A percentile compares a stretch with the other conserved stretches of the same genome.
phyloP scores from a whole-genome alignment of 441 rosid genomes.

The Aleurites moluccanus region DNA sequence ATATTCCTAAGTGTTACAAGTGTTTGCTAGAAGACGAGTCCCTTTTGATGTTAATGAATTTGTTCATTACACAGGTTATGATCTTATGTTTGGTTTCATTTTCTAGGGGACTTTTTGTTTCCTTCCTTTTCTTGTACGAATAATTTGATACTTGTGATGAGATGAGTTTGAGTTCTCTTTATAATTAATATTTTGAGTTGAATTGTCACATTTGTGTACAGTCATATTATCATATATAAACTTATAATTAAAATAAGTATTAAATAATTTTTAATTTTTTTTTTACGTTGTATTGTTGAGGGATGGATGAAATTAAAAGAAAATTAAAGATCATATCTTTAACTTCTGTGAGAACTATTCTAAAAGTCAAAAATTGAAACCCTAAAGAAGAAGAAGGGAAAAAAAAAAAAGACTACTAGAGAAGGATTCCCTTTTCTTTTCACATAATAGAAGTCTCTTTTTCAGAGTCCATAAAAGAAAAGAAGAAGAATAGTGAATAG shows the following conservation, averaged over 20 bases:
- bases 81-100: neutral
- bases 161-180: neutral
- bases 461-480: neutral
- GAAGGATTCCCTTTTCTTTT: slow-evolving; percentile 1
- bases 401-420: neutral
- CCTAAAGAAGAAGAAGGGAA: slow-evolving; percentile 10
- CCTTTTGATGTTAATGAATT: neutral
- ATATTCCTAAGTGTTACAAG: neutral
- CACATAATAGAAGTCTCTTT: neutral
- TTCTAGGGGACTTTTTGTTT: neutral
- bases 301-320: neutral
- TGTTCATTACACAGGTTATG: neutral
- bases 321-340: neutral
- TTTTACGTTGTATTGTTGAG: neutral
- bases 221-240: neutral
- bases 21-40: neutral
- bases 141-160: slow-evolving; percentile 13
- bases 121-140: neutral
- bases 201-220: neutral
- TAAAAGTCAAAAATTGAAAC: neutral
- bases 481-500: neutral
- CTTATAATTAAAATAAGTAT: neutral
- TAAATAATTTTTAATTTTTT: neutral
- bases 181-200: slow-evolving; percentile 10
- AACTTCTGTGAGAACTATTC: neutral